These are phyloP conservation scores for Penicillium sp. DNA, from an alignment of 2,329 filamentous ascomycete genomes.

Conservation along the genomic window DNA sequence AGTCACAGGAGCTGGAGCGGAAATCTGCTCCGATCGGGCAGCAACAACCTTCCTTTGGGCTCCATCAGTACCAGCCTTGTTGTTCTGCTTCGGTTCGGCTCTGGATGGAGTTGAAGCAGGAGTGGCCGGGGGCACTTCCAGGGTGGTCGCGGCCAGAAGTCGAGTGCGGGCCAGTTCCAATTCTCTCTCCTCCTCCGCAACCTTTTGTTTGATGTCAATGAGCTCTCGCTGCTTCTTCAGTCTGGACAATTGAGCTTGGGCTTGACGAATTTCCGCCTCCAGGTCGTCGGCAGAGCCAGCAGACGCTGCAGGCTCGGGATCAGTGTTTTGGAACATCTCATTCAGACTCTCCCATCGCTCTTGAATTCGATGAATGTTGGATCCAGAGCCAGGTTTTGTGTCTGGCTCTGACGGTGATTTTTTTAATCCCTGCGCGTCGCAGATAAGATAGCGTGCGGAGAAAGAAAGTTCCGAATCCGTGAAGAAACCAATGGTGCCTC, in stretches of 20 bases:
- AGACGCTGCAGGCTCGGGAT: neutral
- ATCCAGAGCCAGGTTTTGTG: neutral
- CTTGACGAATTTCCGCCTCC: slow-evolving; percentile 6
- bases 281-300: neutral
- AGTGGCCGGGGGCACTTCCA: neutral
- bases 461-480: slow-evolving; percentile 1
- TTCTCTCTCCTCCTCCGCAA: slow-evolving; percentile 3
- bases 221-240: slow-evolving; percentile 10
- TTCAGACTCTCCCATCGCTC: slow-evolving; percentile 5
- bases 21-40: neutral
- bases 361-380: neutral
- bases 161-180: slow-evolving; percentile 5
- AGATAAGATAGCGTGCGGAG: slow-evolving; percentile 2
- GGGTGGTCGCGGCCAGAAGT: neutral
- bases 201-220: slow-evolving; percentile 11
- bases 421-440: neutral
- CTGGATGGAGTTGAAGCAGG: neutral
- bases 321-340: neutral
- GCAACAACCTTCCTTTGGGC: neutral
- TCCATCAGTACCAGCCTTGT: neutral
- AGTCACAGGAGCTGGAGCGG: neutral
- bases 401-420: slow-evolving; percentile 3
- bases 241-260: slow-evolving; percentile 4
- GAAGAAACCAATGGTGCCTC: neutral
- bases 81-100: neutral